A percentile compares a stretch with the other conserved stretches of the same genome.
Evolutionary conservation across 768 basidiomycete species (phyloP).

Genomic region (Stropharia rugosoannulata): DNA sequence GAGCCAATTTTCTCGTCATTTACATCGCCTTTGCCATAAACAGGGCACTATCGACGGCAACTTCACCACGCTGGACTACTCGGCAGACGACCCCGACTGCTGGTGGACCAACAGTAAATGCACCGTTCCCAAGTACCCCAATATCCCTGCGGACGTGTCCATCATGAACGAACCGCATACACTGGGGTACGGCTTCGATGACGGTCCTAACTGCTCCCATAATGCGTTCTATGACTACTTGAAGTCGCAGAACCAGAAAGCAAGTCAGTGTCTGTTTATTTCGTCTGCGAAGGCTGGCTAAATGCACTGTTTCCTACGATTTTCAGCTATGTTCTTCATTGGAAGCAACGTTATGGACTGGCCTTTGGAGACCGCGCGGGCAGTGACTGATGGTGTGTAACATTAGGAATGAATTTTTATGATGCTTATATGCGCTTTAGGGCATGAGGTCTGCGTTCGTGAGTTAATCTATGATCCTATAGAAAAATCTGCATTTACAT

Average conservation of each 20-base stretch:
- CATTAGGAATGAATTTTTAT: background rate
- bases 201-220: slow-evolving; percentile 66
- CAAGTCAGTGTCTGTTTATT: slow-evolving; percentile 38
- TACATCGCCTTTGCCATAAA: background rate
- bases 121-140: slow-evolving; percentile 42
- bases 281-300: background rate
- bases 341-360: slow-evolving; percentile 57
- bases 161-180: slow-evolving; percentile 57
- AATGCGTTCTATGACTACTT: slow-evolving; percentile 63
- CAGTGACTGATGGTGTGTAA: slow-evolving; percentile 43
- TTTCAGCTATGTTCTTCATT: slow-evolving; percentile 58
- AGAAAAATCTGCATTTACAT: background rate
- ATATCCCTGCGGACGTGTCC: slow-evolving; percentile 42
- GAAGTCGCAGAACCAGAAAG: slow-evolving; percentile 52
- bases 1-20: background rate
- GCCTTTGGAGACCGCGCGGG: slow-evolving; percentile 57
- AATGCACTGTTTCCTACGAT: background rate
- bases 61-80: slow-evolving; percentile 32
- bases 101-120: slow-evolving; percentile 51
- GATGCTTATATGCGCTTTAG: slow-evolving; percentile 9
- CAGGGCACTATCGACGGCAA: slow-evolving; percentile 25
- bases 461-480: slow-evolving; percentile 25
- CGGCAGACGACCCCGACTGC: slow-evolving; percentile 46
- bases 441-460: slow-evolving; percentile 63
- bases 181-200: slow-evolving; percentile 62